Evolutionary conservation across 768 basidiomycete genomes (phyloP).

Genomic region (Rhizopogon rudus): DNA sequence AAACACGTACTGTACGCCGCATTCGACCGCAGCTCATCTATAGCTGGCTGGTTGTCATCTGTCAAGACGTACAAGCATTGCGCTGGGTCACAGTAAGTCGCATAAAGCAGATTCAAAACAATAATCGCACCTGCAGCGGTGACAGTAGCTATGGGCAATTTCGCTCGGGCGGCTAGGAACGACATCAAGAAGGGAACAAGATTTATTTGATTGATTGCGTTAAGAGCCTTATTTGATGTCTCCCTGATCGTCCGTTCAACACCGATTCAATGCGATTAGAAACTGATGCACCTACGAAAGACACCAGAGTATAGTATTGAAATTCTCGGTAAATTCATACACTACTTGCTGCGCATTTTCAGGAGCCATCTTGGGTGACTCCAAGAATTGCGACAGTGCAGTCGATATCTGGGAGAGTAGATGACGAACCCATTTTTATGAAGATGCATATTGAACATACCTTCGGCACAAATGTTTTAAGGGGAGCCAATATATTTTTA

Average conservation of each 20-base stretch:
- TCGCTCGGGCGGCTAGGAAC: slow-evolving; percentile 71
- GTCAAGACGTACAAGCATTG: slow-evolving; percentile 92
- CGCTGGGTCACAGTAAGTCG: slow-evolving; percentile 37
- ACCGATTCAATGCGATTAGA: slow-evolving; percentile 14
- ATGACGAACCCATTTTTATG: neutral
- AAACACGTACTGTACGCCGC: slow-evolving; percentile 61
- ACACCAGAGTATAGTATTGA: slow-evolving; percentile 92
- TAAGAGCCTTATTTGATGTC: slow-evolving; percentile 89
- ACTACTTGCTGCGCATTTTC: slow-evolving; percentile 72
- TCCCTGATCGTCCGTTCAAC: slow-evolving; percentile 44
- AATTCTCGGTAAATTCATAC: slow-evolving; percentile 86
- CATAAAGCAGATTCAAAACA: neutral
- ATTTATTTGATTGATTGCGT: slow-evolving; percentile 76
- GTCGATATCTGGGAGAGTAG: slow-evolving; percentile 56
- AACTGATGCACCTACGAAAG: slow-evolving; percentile 67
- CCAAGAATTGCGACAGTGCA: slow-evolving; percentile 63
- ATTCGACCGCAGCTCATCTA: slow-evolving; percentile 58
- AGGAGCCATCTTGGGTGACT: slow-evolving; percentile 53
- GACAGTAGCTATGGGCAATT: slow-evolving; percentile 66
- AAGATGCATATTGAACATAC: slow-evolving; percentile 30
- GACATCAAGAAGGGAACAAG: slow-evolving; percentile 85
- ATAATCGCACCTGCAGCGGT: slow-evolving; percentile 67
- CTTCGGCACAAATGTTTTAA: slow-evolving; percentile 75
- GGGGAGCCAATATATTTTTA: slow-evolving; percentile 81
- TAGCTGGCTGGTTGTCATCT: slow-evolving; percentile 81